Evolutionary conservation across 176 grass and related monocot genomes (phyloP), one percentile per base, ranked within the genome.

Genomic region (Oryza nivara): DNA sequence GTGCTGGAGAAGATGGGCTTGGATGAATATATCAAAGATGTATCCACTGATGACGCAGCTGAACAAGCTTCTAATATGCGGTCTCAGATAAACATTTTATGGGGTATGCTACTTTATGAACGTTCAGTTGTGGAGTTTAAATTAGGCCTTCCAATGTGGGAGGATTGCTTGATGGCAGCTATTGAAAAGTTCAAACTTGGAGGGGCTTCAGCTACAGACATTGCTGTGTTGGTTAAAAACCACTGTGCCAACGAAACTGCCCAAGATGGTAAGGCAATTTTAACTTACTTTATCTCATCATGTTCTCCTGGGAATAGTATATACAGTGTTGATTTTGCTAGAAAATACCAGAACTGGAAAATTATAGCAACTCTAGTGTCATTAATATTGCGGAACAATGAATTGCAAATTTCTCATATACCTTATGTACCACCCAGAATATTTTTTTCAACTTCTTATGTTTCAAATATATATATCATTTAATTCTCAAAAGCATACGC

Each of bases 161-260:
- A 96, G 78, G 91, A 96, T 32, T 93, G 88, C 72, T 49, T 93
- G 11, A 80, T 89, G 91, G 86, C 84, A 46, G 86, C 94, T 73
- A 80, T 93, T 26, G 91, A 96, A 43, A 96, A 93, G 41, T 96
- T 96, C 61, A 96, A 93, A 87, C 81, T 93, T 83, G 91, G 88
- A 15, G 91, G 94, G 77, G 84, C 89, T 87, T 85, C 88, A 22
- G 88, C 91, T 12, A 85, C 78, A 52, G 87, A 96, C 69, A 85
- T 96, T 83, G 84, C 84, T 68, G 91, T 90, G 19, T 76, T 91
- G 65, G 75, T 91, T 13, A 91, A 96, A 44, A 93, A 83, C 60
- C 91, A 96, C 35, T 91, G 80, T 70, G 91, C 91, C 67, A 91
- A 93, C 61, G 91, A 91, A 89, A 96, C 89, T 74, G 69, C 89